These are phyloP conservation scores for Cladosporium halotolerans DNA, from an alignment of 2,329 filamentous ascomycete species.

Conservation along the genomic window DNA sequence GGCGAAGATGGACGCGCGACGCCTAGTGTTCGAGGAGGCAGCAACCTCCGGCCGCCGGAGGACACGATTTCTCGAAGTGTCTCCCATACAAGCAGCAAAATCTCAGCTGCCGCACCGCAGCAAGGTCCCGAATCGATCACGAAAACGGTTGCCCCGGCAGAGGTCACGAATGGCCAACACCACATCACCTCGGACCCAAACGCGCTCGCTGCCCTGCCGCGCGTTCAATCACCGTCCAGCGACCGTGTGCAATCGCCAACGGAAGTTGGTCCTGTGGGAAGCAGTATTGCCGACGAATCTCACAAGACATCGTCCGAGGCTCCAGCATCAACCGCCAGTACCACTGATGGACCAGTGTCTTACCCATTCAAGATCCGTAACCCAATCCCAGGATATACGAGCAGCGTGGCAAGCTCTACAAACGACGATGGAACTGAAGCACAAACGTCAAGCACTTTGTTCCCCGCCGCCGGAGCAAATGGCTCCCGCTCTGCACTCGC, in stretches of 20 bases:
- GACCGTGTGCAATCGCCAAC: background rate
- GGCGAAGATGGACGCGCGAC: background rate
- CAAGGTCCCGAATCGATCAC: background rate
- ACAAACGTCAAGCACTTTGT: slow-evolving; percentile 10
- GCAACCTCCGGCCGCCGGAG: background rate
- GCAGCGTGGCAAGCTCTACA: slow-evolving; percentile 20
- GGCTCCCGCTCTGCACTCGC: slow-evolving; percentile 3
- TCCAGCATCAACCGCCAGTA: slow-evolving; percentile 44
- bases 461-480: slow-evolving; percentile 10
- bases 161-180: background rate
- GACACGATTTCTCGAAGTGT: slow-evolving; percentile 1
- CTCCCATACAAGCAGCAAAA: slow-evolving; percentile 1
- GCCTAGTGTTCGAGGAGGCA: background rate
- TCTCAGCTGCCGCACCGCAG: background rate
- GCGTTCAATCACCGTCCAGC: background rate
- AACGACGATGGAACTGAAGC: slow-evolving; percentile 21
- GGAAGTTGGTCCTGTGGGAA: too few species aligned
- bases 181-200: background rate
- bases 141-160: background rate
- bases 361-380: slow-evolving; percentile 65
- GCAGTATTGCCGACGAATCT: background rate
- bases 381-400: slow-evolving; percentile 6
- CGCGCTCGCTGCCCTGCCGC: background rate
- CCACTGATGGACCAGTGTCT: slow-evolving; percentile 56
- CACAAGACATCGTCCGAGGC: too few species aligned